These are phyloP conservation scores for Paspalum notatum DNA, from an alignment of 176 grass and related monocot species.

Conservation along the genomic window DNA sequence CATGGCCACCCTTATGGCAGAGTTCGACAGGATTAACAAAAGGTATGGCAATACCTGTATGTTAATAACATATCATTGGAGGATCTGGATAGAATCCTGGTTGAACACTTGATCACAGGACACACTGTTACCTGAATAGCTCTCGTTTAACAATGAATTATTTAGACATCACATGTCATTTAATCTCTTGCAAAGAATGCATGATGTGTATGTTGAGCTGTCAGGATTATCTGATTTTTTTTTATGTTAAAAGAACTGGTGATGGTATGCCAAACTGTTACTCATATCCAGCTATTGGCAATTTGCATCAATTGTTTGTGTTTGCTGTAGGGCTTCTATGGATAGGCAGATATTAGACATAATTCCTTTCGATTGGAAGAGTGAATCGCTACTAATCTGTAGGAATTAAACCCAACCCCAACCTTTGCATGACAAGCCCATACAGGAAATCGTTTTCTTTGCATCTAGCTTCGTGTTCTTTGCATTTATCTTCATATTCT, in stretches of 20 bases:
- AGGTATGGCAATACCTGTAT: conserved; percentile 57
- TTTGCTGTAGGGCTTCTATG: neutral
- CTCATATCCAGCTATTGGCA: neutral
- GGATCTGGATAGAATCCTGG: neutral
- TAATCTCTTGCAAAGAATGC: neutral
- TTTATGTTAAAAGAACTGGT: neutral
- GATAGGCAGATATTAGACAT: neutral
- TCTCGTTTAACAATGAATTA: neutral
- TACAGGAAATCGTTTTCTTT: conserved; percentile 6
- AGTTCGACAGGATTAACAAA: conserved; percentile 93
- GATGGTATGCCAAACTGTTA: neutral
- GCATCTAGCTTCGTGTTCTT: neutral
- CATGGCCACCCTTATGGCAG: conserved; percentile 70
- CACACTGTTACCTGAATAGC: neutral
- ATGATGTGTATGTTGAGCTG: neutral
- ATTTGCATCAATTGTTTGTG: neutral
- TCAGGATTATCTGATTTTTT: neutral
- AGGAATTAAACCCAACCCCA: neutral
- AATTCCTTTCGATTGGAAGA: neutral
- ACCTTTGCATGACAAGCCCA: neutral
- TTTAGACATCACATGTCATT: neutral
- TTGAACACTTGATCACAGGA: neutral
- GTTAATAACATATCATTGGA: neutral
- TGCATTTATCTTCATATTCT: too few species aligned
- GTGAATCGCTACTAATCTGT: neutral